Percentiles rank a stretch among this genome's conserved stretches.
Evolutionary conservation across 2,329 filamentous ascomycete species (phyloP).

Genomic region (Pyrenochaeta sp.): DNA sequence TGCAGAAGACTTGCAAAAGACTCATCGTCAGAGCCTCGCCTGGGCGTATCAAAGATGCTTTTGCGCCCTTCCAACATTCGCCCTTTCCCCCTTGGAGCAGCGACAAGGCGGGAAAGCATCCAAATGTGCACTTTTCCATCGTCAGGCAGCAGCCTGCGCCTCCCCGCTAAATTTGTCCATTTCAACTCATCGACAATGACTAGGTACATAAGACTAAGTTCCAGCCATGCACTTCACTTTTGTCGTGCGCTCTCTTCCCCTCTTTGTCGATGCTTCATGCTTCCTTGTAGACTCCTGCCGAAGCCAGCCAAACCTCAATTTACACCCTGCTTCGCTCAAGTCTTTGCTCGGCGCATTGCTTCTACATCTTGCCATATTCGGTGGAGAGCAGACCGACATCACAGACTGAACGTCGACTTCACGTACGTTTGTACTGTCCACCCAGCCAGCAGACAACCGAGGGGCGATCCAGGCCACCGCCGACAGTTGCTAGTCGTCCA

Average conservation of each 20-base stretch:
- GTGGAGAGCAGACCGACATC: no score
- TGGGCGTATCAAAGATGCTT: neutral
- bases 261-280: neutral
- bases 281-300: neutral
- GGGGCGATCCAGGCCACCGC: no score
- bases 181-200: neutral
- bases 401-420: no score
- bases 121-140: neutral
- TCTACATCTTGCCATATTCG: neutral
- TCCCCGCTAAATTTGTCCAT: neutral
- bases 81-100: neutral
- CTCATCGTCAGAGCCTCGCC: neutral
- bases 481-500: no score
- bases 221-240: no score
- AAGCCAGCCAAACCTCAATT: no score
- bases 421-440: no score
- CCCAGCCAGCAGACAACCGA: no score
- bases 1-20: neutral
- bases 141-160: slow-evolving; percentile 6
- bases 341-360: neutral
- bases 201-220: neutral
- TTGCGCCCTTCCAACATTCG: neutral
- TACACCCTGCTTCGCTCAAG: no score
- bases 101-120: neutral
- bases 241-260: no score